Evolutionary conservation across 2,329 filamentous ascomycete genomes (phyloP).

Genomic region (Sporothrix euskadiensis): DNA sequence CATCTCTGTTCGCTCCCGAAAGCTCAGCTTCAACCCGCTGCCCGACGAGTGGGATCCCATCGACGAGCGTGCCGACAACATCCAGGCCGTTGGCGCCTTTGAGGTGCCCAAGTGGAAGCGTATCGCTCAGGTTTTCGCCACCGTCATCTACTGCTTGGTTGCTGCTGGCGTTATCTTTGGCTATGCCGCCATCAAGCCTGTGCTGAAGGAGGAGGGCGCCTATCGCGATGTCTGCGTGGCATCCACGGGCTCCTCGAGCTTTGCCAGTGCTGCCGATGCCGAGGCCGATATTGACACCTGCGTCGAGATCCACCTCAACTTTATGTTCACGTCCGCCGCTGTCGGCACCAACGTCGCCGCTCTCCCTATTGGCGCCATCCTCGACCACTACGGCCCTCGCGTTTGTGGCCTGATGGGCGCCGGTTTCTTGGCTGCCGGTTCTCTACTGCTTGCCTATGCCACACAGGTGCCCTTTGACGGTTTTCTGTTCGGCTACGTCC

Average conservation of each 20-base stretch:
- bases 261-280: constrained; percentile 29
- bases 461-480: constrained; percentile 68
- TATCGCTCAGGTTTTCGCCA: constrained; percentile 45
- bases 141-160: constrained; percentile 50
- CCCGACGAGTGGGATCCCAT: constrained; percentile 54
- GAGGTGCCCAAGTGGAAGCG: constrained; percentile 58
- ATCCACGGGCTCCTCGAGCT: background rate
- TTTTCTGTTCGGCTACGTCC: constrained; percentile 71
- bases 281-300: constrained; percentile 43
- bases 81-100: constrained; percentile 54
- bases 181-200: constrained; percentile 80
- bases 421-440: constrained; percentile 67
- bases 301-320: constrained; percentile 67
- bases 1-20: constrained; percentile 46
- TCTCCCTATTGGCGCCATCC: constrained; percentile 78
- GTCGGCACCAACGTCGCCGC: constrained; percentile 86
- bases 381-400: constrained; percentile 79
- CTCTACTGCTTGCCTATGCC: constrained; percentile 70
- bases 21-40: constrained; percentile 57
- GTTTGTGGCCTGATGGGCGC: constrained; percentile 72
- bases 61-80: constrained; percentile 43
- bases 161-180: constrained; percentile 80
- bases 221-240: constrained; percentile 63
- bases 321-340: constrained; percentile 91
- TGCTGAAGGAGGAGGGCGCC: constrained; percentile 71